Base-by-base conservation (phyloP, 805 yeast genomes). In the Yamadazyma takamatsuzukensis region DNA sequence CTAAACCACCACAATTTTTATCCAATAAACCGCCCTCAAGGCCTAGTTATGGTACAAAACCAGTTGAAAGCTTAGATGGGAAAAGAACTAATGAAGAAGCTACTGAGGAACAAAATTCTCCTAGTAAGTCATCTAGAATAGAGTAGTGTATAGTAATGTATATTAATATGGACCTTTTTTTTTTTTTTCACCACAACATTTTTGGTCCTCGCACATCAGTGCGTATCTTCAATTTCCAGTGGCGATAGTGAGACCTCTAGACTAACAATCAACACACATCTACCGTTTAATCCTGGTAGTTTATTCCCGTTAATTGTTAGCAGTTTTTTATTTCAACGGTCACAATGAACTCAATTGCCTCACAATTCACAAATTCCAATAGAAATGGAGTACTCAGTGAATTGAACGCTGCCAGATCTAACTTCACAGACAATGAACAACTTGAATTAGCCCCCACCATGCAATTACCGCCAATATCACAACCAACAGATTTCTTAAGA, bases 401-500 rank as follows among this genome's bases (percentile, higher is more conserved):
- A 30, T 44, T 59, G 33, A 46, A 51, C 28, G 45, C 49, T 17
- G 59, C 59, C n/a, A 33, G 34, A 17, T 29, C 27, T 18, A 31
- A 18, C 5, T 30, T 25, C 27, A 17, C 15, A 7, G 15, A 14
- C 21, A 5, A 29, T 10, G 15, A 35, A 9, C 19, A 24, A 15
- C 48, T 65, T 37, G 56, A 58, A 25, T 53, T 75, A 45, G 73
- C 79, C 4, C 94, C 95, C 18, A 55, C 74, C 13, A 68, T 87
- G 40, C 60, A 79, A 34, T 60, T 87, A 53, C 95, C 96, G 18
- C 93, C 93, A 36, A 81, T 85, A 40, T 76, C 89, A 31, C 78
- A 82, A 48, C 97, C 98, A 19, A 78, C 96, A 5, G 95, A 84
- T 34, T 90, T 90, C 56, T 68, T 93, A 46, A 75, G 97, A 59